These are phyloP conservation scores for Elsinoe australis DNA, from an alignment of 2,329 filamentous ascomycete genomes.

Conservation along the genomic window DNA sequence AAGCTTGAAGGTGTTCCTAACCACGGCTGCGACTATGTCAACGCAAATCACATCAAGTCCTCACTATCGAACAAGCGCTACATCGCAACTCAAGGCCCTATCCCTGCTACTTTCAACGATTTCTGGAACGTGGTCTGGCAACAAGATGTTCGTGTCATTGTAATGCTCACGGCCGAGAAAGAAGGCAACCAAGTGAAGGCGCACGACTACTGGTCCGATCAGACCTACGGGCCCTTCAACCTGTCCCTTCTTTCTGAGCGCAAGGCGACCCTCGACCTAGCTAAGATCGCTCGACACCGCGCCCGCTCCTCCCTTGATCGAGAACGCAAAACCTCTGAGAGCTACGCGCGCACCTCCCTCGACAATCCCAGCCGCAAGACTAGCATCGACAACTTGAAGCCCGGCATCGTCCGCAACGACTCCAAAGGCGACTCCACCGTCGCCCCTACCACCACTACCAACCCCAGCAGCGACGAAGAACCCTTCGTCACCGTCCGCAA, in stretches of 20 bases:
- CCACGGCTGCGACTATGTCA: conserved; percentile 84
- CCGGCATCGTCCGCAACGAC: conserved; percentile 13
- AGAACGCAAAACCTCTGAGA: neutral
- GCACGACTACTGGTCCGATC: conserved; percentile 82
- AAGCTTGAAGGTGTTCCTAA: conserved; percentile 60
- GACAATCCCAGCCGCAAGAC: conserved; percentile 28
- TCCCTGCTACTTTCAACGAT: conserved; percentile 88
- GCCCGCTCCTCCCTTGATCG: conserved; percentile 24
- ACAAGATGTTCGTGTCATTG: conserved; percentile 86
- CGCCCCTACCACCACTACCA: conserved; percentile 25
- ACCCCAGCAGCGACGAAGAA: conserved; percentile 45
- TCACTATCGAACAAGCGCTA: conserved; percentile 81
- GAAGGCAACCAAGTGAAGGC: conserved; percentile 93
- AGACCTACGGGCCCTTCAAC: conserved; percentile 68
- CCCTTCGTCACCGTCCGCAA: conserved; percentile 79
- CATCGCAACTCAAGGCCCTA: conserved; percentile 88
- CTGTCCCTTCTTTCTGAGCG: conserved; percentile 74
- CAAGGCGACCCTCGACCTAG: conserved; percentile 64
- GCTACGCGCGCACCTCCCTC: neutral
- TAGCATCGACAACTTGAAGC: conserved; percentile 19
- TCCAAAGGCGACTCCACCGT: conserved; percentile 25
- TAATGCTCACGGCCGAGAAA: conserved; percentile 91
- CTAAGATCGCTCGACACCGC: conserved; percentile 42
- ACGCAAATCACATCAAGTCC: conserved; percentile 79
- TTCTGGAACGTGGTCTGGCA: conserved; percentile 99